Evolutionary conservation across 2,329 filamentous ascomycete genomes (phyloP), one percentile per base, ranked within the genome.

Genomic region (Cladosporium sp.): DNA sequence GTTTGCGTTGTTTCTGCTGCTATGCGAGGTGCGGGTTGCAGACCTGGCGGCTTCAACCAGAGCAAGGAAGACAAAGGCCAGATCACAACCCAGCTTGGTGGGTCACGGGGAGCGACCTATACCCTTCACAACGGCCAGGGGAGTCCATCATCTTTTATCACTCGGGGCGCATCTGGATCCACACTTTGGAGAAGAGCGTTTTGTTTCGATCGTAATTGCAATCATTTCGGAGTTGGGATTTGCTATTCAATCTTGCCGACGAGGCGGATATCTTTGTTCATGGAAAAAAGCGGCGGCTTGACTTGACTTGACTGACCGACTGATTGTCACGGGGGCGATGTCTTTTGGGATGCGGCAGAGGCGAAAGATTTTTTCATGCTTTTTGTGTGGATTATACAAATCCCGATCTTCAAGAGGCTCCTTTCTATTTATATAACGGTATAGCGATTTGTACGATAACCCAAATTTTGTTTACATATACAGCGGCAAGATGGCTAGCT

Each of bases 401-500:
- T 51, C 20, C 34, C 22, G 20, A 51, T 51, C 48, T 34, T 28
- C 20, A 39, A 22, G 45, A 35, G 25, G 45, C 28, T 5, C 28
- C 4, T 10, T 10, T 32, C 12, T 36, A n/a, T 36, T 54, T 54
- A 54, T 54, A 54, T 54, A 54, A 54, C 51, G 51, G 51, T 54
- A 54, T 54, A 54, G 51, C 51, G 51, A 54, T 54, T 17, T 54
- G 51, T 54, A 54, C 51, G 51, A 54, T 54, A 54, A 39, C 39
- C 51, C 37, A 28, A 48, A 15, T 19, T 48, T 48, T 32, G 7
- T 15, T 12, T 19, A 39, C 7, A 39, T 15, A 19, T 39, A 10
- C 28, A 32, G n/a, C n/a, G n/a, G n/a, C n/a, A n/a, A n/a, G n/a
- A n/a, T n/a, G n/a, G n/a, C n/a, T n/a, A n/a, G n/a, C n/a, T n/a